Evolutionary conservation across 2,329 filamentous ascomycete species (phyloP), one percentile per base, ranked within the genome.

Genomic region (Bipolaris cookei): DNA sequence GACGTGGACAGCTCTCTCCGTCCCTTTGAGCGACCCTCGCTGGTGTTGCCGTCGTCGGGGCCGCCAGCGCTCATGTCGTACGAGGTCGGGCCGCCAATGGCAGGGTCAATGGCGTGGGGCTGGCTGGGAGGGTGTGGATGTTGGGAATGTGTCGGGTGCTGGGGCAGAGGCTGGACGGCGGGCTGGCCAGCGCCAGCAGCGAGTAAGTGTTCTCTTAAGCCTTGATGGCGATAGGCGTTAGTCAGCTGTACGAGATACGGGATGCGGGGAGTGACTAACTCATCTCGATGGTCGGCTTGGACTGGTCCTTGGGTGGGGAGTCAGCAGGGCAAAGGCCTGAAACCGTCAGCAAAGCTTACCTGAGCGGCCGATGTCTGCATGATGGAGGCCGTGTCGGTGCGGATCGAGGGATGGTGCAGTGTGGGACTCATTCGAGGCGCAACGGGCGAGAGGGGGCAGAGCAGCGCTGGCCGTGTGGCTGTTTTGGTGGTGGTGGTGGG

Each of bases 1-100:
- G 92, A 97, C 42, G 93, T 95, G 23, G 93, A 97, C 59, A 99
- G 81, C 78, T 97, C 94, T 51, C 95, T 86, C 78, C 97, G 96
- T 11, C 88, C 88, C 78, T 95, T 62, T 45, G 66, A 61, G 54
- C 71, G 69, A 21, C 88, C 80, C 58, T 77, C 72, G 63, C 67
- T 76, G 64, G 75, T 64, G 58, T 78, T 77, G 45, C 78, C 80
- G 41, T 82, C 81, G 50, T 75, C 76, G 78, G 64, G 80, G 55
- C 81, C 80, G 59, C 77, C 77, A 47, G 71, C 69, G 61, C 77
- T 80, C 72, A 85, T 81, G 69, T 72, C 70, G 70, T 81, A 84
- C 74, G 38, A 41, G 7, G 50, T 78, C 65, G 56, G 60, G 53
- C 83, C 83, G 7, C 83, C 80, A 61, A 86, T 86, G 46, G 83